Percentiles rank a stretch among this genome's conserved stretches.
phyloP scores from a whole-genome alignment of 179 eudicot species.

The Spergularia azorica region DNA sequence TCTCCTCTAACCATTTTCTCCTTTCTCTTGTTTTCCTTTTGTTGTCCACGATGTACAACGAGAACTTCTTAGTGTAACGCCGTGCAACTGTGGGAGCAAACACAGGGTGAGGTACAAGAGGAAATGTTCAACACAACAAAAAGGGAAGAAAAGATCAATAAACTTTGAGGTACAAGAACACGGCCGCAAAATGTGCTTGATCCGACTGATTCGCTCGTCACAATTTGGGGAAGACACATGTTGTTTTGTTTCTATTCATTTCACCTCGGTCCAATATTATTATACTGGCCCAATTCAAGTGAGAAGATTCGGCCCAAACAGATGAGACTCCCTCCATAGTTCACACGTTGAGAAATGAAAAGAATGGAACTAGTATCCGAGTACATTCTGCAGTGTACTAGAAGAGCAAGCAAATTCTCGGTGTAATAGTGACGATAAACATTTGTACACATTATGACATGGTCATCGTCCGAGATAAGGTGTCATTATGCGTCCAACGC shows the following conservation, averaged over 20 bases:
- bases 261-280: background rate
- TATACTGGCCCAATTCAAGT: background rate
- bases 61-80: background rate
- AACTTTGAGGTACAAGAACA: background rate
- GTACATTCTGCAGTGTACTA: too few relatives aligned
- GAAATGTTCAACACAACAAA: too few relatives aligned
- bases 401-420: too few relatives aligned
- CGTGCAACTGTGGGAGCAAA: background rate
- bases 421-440: too few relatives aligned
- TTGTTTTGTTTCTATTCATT: background rate
- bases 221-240: background rate
- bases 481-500: too few relatives aligned
- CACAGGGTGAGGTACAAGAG: too few relatives aligned
- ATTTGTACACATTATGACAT: too few relatives aligned
- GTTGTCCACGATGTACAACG: background rate
- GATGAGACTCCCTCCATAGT: too few relatives aligned
- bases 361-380: too few relatives aligned
- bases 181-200: slow-evolving; percentile 20
- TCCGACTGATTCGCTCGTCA: slow-evolving; percentile 26
- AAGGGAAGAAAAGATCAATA: background rate
- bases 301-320: background rate
- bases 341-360: too few relatives aligned
- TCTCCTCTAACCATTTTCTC: slow-evolving; percentile 57
- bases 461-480: too few relatives aligned
- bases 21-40: background rate